Percentiles rank a stretch among this genome's conserved stretches.
These are phyloP conservation scores for Hirsutella rhossiliensis DNA, from an alignment of 2,329 filamentous ascomycete genomes.

Conservation along the genomic window DNA sequence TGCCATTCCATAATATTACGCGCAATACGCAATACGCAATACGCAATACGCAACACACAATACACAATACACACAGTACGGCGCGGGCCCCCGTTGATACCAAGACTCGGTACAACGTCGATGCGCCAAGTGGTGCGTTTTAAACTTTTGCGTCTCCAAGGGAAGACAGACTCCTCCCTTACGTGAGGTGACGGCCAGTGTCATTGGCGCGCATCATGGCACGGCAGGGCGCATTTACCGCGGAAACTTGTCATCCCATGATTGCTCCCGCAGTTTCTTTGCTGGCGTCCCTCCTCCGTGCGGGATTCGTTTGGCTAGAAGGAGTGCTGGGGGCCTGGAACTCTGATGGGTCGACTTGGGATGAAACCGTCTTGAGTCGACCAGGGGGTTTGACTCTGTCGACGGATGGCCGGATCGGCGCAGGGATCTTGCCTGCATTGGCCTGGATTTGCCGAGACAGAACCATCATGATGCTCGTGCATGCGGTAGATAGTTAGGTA, in stretches of 20 bases:
- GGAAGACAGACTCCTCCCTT: too few species aligned
- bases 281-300: background rate
- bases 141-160: background rate
- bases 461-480: background rate
- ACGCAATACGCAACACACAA: too few species aligned
- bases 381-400: background rate
- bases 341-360: constrained; percentile 3
- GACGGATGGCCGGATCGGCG: constrained; percentile 5
- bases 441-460: background rate
- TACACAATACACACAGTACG: too few species aligned
- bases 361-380: constrained; percentile 6
- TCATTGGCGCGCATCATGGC: background rate
- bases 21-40: too few species aligned
- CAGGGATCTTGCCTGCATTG: constrained; percentile 4
- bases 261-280: background rate
- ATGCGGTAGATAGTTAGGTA: too few species aligned
- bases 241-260: constrained; percentile 1
- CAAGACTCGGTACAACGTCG: too few species aligned
- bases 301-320: background rate
- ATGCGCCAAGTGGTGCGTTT: constrained; percentile 1
- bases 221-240: background rate
- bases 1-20: too few species aligned
- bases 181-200: too few species aligned
- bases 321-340: background rate
- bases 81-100: too few species aligned